Base-by-base conservation (phyloP, 2,329 filamentous ascomycete genomes). In the Phialocephala sp. region DNA sequence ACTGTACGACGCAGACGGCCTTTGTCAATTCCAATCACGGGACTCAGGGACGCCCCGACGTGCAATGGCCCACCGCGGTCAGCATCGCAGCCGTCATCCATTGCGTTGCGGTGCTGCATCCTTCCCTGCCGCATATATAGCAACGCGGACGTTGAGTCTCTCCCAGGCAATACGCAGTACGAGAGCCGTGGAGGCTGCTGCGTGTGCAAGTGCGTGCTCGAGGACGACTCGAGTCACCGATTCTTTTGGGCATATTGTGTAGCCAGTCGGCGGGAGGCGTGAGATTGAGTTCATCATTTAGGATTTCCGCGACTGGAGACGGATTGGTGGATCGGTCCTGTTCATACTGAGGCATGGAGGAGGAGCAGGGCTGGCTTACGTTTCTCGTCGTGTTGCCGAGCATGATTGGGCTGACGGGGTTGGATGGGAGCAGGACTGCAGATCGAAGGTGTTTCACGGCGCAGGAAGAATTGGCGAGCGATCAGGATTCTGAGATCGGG, bases 381-480 rank as follows among this genome's bases (percentile, higher is more conserved):
- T 67, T 67, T 68, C 56, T 66, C 62, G 57, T 59, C 35, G 43
- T 56, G 20, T 47, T 43, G 55, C 50, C 41, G n/a, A 52, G 5
- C n/a, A 8, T 47, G 54, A 66, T 62, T 67, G 62, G 65, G 45
- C 59, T 59, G 63, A 52, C 45, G 1, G 43, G 20, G 47, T n/a
- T 43, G 43, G 37, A 60, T 61, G 68, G 61, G 59, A 43, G 60
- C 55, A 59, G 37, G 37, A 41, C 37, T 39, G 60, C 56, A 67
- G 65, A 66, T 67, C 63, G 57, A 59, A 59, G 12, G 15, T 59
- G 69, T 69, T 69, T 71, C 67, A 72, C 63, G 57, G 52, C 62
- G 59, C 32, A 14, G 11, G 57, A 69, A 63, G 61, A 60, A 68
- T 68, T 65, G 41, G 65, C 65, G 66, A 69, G 64, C 63, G 64